Evolutionary conservation across 257 asterid genomes (phyloP).

Genomic region (Paraleonurus japonicus): DNA sequence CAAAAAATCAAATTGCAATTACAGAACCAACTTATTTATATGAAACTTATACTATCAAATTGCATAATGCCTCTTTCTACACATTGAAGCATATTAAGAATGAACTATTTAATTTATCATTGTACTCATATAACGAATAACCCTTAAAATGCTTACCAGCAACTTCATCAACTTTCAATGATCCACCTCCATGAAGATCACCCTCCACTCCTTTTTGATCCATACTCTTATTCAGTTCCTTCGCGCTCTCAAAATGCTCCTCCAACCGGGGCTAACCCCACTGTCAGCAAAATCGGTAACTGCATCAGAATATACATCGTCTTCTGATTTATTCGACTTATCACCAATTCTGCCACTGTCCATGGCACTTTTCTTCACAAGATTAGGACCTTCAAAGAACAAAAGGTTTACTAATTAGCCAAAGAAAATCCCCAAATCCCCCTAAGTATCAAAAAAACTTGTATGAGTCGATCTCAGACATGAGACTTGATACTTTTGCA

Average conservation of each 20-base stretch:
- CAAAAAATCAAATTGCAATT: not conserved
- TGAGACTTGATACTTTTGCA: no score
- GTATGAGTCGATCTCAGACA: no score
- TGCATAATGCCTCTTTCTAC: no score
- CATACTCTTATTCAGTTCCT: slow-evolving; percentile 22
- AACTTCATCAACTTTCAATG: slow-evolving; percentile 31
- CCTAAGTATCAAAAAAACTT: not conserved
- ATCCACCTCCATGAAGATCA: slow-evolving; percentile 30
- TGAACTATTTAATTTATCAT: not conserved
- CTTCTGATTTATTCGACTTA: slow-evolving; percentile 57
- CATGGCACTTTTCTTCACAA: slow-evolving; percentile 35
- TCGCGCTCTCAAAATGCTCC: slow-evolving; percentile 34
- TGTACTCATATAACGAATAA: not conserved
- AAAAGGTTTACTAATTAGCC: not conserved
- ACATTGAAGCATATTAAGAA: not conserved
- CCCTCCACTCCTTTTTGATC: slow-evolving; percentile 34
- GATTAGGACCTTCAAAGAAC: slow-evolving; percentile 50
- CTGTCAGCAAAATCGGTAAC: slow-evolving; percentile 63
- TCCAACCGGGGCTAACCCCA: slow-evolving; percentile 48
- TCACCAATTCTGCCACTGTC: slow-evolving; percentile 43
- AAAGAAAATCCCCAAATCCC: not conserved
- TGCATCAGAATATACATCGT: slow-evolving; percentile 78
- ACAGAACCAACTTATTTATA: not conserved
- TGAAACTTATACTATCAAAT: not conserved
- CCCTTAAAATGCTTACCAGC: slow-evolving; percentile 42